Conservation (phyloP, 352 stramenopile species). For the Elongisporangium anandrum region DNA sequence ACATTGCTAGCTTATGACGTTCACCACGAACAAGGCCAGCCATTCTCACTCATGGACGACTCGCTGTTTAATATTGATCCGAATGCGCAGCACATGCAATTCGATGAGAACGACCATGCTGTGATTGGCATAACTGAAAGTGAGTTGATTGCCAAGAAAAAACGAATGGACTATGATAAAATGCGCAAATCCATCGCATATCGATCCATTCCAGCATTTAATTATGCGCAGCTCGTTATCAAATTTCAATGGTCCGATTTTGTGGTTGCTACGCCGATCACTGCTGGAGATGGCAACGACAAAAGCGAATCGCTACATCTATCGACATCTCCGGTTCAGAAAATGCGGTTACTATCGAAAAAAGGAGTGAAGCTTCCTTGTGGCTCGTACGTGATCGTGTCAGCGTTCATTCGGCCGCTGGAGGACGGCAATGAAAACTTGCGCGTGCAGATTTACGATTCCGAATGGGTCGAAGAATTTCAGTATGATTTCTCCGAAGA, state of each 20-base stretch:
- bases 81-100: slow-evolving; percentile 36
- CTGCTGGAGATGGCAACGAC: slow-evolving; percentile 9
- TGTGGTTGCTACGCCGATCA: slow-evolving; percentile 51
- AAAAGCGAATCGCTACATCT: slow-evolving; percentile 4
- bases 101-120: slow-evolving; percentile 37
- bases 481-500: slow-evolving; percentile 75
- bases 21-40: slow-evolving; percentile 37
- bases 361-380: slow-evolving; percentile 53
- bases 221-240: slow-evolving; percentile 55
- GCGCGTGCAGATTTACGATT: slow-evolving; percentile 67
- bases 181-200: slow-evolving; percentile 55
- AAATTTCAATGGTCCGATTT: slow-evolving; percentile 78
- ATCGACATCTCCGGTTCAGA: slow-evolving; percentile 38
- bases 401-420: slow-evolving; percentile 57
- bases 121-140: slow-evolving; percentile 10
- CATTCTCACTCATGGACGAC: slow-evolving; percentile 49
- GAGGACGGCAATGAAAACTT: slow-evolving; percentile 74
- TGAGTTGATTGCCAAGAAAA: slow-evolving; percentile 53
- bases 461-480: slow-evolving; percentile 68
- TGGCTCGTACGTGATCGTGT: slow-evolving; percentile 60
- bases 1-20: slow-evolving; percentile 56
- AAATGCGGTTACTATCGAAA: slow-evolving; percentile 52
- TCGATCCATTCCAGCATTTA: slow-evolving; percentile 59
- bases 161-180: slow-evolving; percentile 56
- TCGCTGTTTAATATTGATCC: slow-evolving; percentile 49